phyloP scores from a whole-genome alignment of 331 rosid genomes.

The Rhamnella rubrinervis region DNA sequence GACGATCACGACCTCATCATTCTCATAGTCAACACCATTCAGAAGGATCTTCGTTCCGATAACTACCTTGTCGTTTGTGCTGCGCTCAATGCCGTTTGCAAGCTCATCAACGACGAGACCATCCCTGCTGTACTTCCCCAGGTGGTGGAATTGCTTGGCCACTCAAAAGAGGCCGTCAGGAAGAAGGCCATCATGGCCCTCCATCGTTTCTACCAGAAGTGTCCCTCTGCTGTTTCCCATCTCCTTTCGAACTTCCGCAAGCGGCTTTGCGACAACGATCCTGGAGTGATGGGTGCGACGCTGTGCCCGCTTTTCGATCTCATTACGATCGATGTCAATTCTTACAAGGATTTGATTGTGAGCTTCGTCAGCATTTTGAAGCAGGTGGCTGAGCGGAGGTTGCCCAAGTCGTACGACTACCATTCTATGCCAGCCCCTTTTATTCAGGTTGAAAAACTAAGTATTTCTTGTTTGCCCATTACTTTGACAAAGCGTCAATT shows the following conservation, averaged over 20 bases:
- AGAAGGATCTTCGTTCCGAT: constrained; percentile 79
- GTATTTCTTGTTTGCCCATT: background rate
- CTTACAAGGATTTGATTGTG: constrained; percentile 71
- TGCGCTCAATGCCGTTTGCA: constrained; percentile 79
- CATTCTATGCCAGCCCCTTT: constrained; percentile 90
- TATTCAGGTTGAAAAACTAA: constrained; percentile 57
- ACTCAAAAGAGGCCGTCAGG: constrained; percentile 71
- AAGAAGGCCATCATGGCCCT: constrained; percentile 90
- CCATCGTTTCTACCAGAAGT: constrained; percentile 74
- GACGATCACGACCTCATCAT: constrained; percentile 83
- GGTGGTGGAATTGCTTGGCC: constrained; percentile 63
- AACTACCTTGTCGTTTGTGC: constrained; percentile 76
- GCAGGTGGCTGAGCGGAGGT: constrained; percentile 77
- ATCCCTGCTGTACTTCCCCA: constrained; percentile 86
- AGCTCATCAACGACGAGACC: constrained; percentile 82
- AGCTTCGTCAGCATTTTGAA: constrained; percentile 82
- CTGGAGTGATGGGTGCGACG: constrained; percentile 91
- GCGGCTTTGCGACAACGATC: constrained; percentile 74
- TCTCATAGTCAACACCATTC: constrained; percentile 87
- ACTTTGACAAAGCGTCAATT: background rate
- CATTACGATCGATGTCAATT: constrained; percentile 45
- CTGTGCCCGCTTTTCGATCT: constrained; percentile 76
- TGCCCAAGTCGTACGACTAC: constrained; percentile 82
- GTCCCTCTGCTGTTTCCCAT: constrained; percentile 71
- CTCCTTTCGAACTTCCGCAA: constrained; percentile 61